These are phyloP conservation scores for Sideroxylon spinosum DNA, from an alignment of 179 eudicot species.

Conservation along the genomic window DNA sequence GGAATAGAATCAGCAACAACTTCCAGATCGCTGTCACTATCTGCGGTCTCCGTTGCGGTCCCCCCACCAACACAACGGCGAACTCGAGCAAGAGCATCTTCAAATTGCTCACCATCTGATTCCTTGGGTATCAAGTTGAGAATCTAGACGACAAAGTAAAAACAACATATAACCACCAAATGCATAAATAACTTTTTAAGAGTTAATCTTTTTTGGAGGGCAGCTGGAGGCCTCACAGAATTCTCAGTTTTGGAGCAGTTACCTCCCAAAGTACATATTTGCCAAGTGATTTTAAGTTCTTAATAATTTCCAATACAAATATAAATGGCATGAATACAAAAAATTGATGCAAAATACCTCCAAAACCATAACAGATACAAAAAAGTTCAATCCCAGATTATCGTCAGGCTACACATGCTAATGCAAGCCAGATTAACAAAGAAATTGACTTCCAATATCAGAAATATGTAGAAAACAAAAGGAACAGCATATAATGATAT, in stretches of 20 bases:
- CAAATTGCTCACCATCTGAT: slow-evolving; percentile 78
- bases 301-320: not conserved
- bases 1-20: slow-evolving; percentile 88
- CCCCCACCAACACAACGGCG: slow-evolving; percentile 93
- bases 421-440: not conserved
- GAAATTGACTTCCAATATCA: not conserved
- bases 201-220: not conserved
- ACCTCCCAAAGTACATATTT: not conserved
- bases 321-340: not conserved
- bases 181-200: not conserved
- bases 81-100: slow-evolving; percentile 90
- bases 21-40: slow-evolving; percentile 96
- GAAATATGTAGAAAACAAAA: too few species aligned
- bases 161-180: slow-evolving; percentile 2
- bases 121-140: slow-evolving; percentile 80
- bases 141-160: slow-evolving; percentile 40
- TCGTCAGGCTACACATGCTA: not conserved
- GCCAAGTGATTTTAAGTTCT: not conserved
- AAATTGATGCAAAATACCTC: not conserved
- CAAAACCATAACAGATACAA: not conserved
- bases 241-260: not conserved
- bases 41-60: slow-evolving; percentile 74
- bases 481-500: not conserved
- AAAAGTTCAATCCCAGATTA: slow-evolving; percentile 1
- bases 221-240: too few species aligned